phyloP scores from a whole-genome alignment of 371 early-diverging fungal species.

The Saksenaea oblongispora region DNA sequence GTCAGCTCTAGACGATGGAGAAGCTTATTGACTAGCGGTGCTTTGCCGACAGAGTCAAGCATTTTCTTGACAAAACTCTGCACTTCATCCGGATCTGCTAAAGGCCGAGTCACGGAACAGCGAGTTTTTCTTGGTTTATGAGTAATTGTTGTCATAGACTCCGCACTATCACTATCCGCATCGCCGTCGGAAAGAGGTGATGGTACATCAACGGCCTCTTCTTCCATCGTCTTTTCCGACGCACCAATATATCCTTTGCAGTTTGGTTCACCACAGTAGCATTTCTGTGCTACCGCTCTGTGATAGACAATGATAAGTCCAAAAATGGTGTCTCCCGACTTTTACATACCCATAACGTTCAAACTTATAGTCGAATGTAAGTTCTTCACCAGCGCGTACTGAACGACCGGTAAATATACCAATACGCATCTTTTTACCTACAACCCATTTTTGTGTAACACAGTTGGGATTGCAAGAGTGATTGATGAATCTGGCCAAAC shows the following conservation, averaged over 20 bases:
- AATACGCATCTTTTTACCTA: conserved; percentile 75
- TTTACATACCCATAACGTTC: conserved; percentile 67
- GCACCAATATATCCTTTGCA: conserved; percentile 94
- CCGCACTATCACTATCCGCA: conserved; percentile 30
- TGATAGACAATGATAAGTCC: background rate
- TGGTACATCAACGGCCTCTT: conserved; percentile 35
- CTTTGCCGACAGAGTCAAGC: conserved; percentile 61
- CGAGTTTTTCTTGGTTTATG: conserved; percentile 29
- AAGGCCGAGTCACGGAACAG: conserved; percentile 34
- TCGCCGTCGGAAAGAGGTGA: conserved; percentile 26
- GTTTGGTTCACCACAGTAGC: conserved; percentile 87
- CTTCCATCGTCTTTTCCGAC: conserved; percentile 44
- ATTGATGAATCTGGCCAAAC: conserved; percentile 90
- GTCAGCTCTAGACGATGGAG: conserved; percentile 43
- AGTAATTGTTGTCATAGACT: conserved; percentile 22
- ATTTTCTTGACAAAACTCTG: conserved; percentile 67
- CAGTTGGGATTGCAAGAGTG: conserved; percentile 94
- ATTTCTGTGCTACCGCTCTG: conserved; percentile 86
- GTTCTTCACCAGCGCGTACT: conserved; percentile 77
- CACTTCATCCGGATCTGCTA: conserved; percentile 58
- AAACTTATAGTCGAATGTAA: conserved; percentile 95
- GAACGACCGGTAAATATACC: conserved; percentile 78
- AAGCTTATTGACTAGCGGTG: conserved; percentile 51
- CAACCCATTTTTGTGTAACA: conserved; percentile 86
- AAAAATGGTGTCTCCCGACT: background rate